Evolutionary conservation across 257 asterid genomes (phyloP), one percentile per base, ranked within the genome.

Genomic region (Solanum bukasovii): DNA sequence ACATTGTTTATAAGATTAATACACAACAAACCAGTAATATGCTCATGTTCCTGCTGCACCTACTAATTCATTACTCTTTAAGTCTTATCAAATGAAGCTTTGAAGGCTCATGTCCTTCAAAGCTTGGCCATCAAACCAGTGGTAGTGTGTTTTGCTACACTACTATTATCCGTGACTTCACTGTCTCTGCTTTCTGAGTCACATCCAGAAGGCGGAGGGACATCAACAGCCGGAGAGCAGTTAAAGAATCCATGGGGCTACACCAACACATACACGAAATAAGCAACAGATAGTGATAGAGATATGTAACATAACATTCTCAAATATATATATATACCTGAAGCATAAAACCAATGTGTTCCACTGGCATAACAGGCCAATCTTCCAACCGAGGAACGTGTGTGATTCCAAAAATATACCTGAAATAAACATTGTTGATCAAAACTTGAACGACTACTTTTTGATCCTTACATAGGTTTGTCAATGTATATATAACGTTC

Each of bases 341-440:
- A 88, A 96, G 98, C 93, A 94, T 87, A 87, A 96, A 96, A 65
- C 99, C 99, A 81, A 95, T 92, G 92, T 87, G 96, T 90, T 96
- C 99, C 46, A 95, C 99, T 0, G 98, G 99, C 99, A 96, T 96
- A 81, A 96, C 98, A 46, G 99, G 99, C 98, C 98, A 96, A 91
- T 96, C 99, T 90, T 96, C 99, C 92, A 95, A 83, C 29, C 98
- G 93, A 85, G 99, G 98, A 86, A 95, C 98, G 87, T 95, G 98
- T 5, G 99, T 96, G 91, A 96, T 94, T 88, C 99, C 99, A 82
- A 96, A 96, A 21, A 94, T 94, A 83, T 96, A 96, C 99, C 99
- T 95, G 83, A 89, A 87, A 25, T 52, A 52, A 88, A 87, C 46
- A 88, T 33, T 46, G 40, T 27, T 25, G 14, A 16, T 42, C n/a